These are phyloP conservation scores for Sugiyamaella qingdaonensis DNA, from an alignment of 805 yeast species.

Conservation along the genomic window DNA sequence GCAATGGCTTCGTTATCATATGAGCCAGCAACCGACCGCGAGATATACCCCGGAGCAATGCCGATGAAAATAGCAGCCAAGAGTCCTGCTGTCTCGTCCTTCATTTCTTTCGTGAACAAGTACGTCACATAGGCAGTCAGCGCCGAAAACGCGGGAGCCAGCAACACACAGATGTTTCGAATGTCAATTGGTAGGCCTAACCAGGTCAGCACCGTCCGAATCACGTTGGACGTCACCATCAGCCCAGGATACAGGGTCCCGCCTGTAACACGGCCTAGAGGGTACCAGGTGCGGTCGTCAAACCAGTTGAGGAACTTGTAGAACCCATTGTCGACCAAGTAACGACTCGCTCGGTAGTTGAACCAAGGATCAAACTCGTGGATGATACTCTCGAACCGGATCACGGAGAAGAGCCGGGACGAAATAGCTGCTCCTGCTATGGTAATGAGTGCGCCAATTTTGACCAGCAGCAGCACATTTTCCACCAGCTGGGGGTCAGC, in stretches of 20 bases:
- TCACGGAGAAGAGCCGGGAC: constrained; percentile 91
- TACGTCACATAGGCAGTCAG: constrained; percentile 88
- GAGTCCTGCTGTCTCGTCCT: constrained; percentile 83
- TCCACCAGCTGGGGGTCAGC: constrained; percentile 14
- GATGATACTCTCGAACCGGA: constrained; percentile 91
- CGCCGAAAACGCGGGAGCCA: constrained; percentile 96
- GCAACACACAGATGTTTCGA: constrained; percentile 89
- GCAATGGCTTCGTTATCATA: constrained; percentile 99
- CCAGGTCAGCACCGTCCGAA: constrained; percentile 67
- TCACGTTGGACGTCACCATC: constrained; percentile 94
- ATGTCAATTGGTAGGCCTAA: constrained; percentile 84
- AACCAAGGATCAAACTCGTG: constrained; percentile 74
- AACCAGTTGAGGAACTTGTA: constrained; percentile 96
- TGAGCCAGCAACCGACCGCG: constrained; percentile 97
- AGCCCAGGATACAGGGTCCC: constrained; percentile 97
- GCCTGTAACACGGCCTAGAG: constrained; percentile 97
- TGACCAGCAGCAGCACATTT: constrained; percentile 41
- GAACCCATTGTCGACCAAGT: constrained; percentile 75
- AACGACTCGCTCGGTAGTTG: constrained; percentile 94
- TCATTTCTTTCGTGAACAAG: constrained; percentile 82
- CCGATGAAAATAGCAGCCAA: constrained; percentile 93
- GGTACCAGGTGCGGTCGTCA: constrained; percentile 98
- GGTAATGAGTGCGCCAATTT: constrained; percentile 62
- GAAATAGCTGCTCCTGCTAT: constrained; percentile 90
- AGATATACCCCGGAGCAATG: constrained; percentile 97